Base-by-base conservation (phyloP, 2,329 filamentous ascomycete genomes). In the Septoria linicola region DNA sequence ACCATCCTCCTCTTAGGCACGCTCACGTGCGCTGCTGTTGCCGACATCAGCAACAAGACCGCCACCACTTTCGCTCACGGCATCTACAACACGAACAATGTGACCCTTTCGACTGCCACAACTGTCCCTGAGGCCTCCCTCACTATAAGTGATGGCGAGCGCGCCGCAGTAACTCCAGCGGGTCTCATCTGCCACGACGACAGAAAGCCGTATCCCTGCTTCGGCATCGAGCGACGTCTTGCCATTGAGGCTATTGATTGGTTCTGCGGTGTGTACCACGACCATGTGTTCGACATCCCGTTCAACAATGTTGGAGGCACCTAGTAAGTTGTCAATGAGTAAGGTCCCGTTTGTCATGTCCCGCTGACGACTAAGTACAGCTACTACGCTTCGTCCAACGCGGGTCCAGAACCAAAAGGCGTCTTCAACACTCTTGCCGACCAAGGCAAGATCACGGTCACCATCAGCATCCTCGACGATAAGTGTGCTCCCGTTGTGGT, bases 101-200 rank as follows among this genome's bases (percentile, higher is more conserved):
- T 16, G 8, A 20, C 7, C 17, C 8, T 20, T 8, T 17, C 44
- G 11, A 48, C 35, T 10, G 44, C 23, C 44, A 40, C 19, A 13
- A 23, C 34, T 13, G 21, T 3, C 37, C 13, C 37, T 17, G 16
- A 19, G 16, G 19, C 20, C 30, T 6, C 30, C 43, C 11, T 36
- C 43, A 34, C 21, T 20, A n/a, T n/a, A n/a, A n/a, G n/a, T n/a
- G 40, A 7, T 11, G 23, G 23, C n/a, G 14, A 43, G 11, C 10
- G 21, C 17, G 17, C 17, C 13, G 42, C 30, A 13, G 31, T 13
- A 14, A 48, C 35, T 20, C 42, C 42, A 13, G 25, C 42, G 17
- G 42, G 42, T 20, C 31, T 47, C 36, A 42, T 20, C 31, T 54
- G 52, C 47, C 46, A 48, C 40, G 37, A 53, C 8, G 35, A 23